These are phyloP conservation scores for Plicaturopsis crispa DNA, from an alignment of 768 basidiomycete species.

Conservation along the genomic window DNA sequence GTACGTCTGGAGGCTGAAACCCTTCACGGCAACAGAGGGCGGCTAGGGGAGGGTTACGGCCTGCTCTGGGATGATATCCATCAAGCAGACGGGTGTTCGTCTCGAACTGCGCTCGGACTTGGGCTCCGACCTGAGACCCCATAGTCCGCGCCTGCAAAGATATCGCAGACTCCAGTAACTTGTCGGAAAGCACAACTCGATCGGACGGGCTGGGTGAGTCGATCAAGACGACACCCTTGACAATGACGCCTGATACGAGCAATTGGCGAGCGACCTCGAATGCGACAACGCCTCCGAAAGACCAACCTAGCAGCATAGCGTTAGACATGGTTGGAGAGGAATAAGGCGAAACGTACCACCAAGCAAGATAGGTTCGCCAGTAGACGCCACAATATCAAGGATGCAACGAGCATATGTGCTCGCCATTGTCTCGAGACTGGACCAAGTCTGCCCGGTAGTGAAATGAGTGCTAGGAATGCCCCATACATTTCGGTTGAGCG, in stretches of 20 bases:
- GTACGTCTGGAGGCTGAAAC: conserved; percentile 24
- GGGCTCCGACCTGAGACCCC: conserved; percentile 21
- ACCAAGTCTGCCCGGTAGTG: conserved; percentile 36
- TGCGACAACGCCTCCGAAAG: conserved; percentile 68
- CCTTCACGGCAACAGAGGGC: conserved; percentile 48
- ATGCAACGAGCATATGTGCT: conserved; percentile 38
- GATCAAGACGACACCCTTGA: conserved; percentile 56
- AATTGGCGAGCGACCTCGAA: conserved; percentile 57
- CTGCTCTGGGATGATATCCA: conserved; percentile 31
- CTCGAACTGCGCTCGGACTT: conserved; percentile 41
- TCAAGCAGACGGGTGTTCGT: conserved; percentile 40
- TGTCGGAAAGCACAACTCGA: conserved; percentile 43
- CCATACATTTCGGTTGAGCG: conserved; percentile 49
- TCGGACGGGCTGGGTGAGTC: conserved; percentile 56
- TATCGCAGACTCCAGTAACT: conserved; percentile 42
- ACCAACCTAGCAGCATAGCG: conserved; percentile 49
- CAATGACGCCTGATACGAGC: conserved; percentile 28
- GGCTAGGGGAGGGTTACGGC: conserved; percentile 28
- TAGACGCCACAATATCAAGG: conserved; percentile 19
- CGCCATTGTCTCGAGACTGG: conserved; percentile 44
- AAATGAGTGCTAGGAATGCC: conserved; percentile 54
- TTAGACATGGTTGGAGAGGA: not conserved
- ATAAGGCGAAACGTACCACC: conserved; percentile 41
- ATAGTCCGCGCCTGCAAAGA: conserved; percentile 20
- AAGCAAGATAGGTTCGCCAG: conserved; percentile 35